A percentile compares a stretch with the other conserved stretches of the same genome.
These are phyloP conservation scores for Lolium perenne DNA, from an alignment of 176 grass and related monocot genomes.

Conservation along the genomic window DNA sequence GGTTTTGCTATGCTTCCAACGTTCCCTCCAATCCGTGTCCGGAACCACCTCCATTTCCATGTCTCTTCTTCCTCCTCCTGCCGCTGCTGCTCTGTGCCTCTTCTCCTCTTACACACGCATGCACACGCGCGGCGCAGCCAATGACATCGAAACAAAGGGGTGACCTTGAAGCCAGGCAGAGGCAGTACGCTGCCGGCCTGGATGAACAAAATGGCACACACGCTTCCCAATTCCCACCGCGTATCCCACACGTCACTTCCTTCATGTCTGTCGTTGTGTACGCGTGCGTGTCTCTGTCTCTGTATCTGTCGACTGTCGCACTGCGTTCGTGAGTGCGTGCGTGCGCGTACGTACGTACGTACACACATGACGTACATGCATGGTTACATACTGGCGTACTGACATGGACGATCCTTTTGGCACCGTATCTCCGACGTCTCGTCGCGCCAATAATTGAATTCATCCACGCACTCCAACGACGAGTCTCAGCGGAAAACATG, in stretches of 20 bases:
- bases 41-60: neutral
- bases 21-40: neutral
- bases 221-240: constrained; percentile 39
- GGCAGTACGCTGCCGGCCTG: neutral
- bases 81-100: neutral
- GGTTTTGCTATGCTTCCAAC: neutral
- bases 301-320: neutral
- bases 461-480: neutral
- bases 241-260: constrained; percentile 49
- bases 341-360: constrained; percentile 26
- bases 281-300: no score
- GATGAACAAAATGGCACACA: neutral
- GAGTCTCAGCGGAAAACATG: neutral
- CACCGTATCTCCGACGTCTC: constrained; percentile 1
- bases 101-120: constrained; percentile 10
- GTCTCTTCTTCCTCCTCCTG: neutral
- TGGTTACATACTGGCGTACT: neutral
- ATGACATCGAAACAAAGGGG: no score
- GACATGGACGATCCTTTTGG: constrained; percentile 24
- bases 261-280: neutral
- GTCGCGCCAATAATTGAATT: constrained; percentile 29
- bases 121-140: no score
- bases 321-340: neutral
- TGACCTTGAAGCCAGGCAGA: no score
- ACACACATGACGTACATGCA: neutral